phyloP scores from a whole-genome alignment of 495 filamentous ascomycete genomes.

The Podospora conica region DNA sequence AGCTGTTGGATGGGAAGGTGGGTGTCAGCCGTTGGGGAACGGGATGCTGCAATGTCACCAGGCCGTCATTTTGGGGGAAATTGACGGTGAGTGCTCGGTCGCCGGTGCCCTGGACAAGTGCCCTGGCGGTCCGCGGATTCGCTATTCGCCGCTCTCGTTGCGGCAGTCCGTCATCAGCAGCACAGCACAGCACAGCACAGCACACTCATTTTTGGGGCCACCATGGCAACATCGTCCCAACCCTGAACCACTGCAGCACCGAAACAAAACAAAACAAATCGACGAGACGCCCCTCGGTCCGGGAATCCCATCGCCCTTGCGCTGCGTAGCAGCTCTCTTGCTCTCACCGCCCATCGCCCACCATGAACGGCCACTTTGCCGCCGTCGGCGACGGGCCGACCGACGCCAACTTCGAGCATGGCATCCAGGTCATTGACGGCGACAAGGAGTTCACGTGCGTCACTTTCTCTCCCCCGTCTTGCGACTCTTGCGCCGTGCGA shows the following conservation, averaged over 20 bases:
- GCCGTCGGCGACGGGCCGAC: slow-evolving; percentile 61
- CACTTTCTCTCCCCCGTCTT: slow-evolving; percentile 5
- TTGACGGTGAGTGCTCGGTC: slow-evolving; percentile 8
- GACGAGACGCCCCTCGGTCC: background rate
- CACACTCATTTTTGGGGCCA: slow-evolving; percentile 7
- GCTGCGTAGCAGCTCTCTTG: background rate
- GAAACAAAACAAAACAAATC: background rate
- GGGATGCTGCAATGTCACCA: slow-evolving; percentile 18
- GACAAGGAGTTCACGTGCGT: slow-evolving; percentile 93
- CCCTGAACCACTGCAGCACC: background rate
- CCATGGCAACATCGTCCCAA: slow-evolving; percentile 15
- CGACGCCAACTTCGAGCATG: slow-evolving; percentile 74
- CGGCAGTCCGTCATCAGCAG: background rate
- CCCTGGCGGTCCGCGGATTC: background rate
- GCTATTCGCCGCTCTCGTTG: background rate
- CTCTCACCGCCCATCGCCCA: background rate
- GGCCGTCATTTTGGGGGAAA: slow-evolving; percentile 22
- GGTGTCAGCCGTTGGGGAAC: background rate
- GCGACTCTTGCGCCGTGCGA: background rate
- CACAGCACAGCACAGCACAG: too few species aligned
- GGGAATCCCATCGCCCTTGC: background rate
- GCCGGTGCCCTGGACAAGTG: too few species aligned
- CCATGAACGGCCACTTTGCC: slow-evolving; percentile 87
- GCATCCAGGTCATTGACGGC: slow-evolving; percentile 93
- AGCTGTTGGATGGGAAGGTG: background rate